A percentile compares a stretch with the other conserved stretches of the same genome.
phyloP scores from a whole-genome alignment of 192 early-diverging fungal species.

The Coemansia sp. region DNA sequence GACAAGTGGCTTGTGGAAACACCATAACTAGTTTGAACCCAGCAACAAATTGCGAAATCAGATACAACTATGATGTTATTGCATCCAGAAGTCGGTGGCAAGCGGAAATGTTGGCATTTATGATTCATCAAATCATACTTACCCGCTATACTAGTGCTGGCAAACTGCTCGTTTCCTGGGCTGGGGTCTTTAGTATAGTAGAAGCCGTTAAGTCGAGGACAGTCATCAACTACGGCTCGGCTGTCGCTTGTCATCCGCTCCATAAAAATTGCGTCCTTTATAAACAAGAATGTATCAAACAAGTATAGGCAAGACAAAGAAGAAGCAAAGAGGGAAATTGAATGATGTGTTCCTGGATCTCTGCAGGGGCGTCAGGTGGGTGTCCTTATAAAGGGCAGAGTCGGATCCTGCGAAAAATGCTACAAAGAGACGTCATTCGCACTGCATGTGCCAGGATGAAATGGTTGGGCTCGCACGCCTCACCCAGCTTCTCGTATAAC shows the following conservation, averaged over 20 bases:
- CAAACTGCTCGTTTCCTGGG: neutral
- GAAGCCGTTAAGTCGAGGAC: conserved; percentile 1
- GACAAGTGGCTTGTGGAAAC: neutral
- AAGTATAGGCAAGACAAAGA: too few species aligned
- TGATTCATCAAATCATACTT: conserved; percentile 6
- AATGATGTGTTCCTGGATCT: too few species aligned
- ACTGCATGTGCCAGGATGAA: too few species aligned
- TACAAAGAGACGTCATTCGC: too few species aligned
- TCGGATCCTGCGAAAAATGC: too few species aligned
- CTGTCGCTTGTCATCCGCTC: neutral
- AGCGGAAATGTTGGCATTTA: too few species aligned
- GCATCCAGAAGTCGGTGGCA: neutral
- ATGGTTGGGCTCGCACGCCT: too few species aligned
- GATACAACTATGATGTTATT: neutral
- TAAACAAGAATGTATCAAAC: neutral
- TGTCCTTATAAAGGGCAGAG: too few species aligned
- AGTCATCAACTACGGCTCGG: neutral
- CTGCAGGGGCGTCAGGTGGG: too few species aligned
- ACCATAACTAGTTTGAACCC: neutral
- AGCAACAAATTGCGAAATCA: neutral
- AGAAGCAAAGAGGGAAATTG: too few species aligned
- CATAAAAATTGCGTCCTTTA: neutral
- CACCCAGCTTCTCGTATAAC: too few species aligned
- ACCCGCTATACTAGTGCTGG: neutral
- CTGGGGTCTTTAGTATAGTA: neutral